Conservation (phyloP, 208 protist genomes). For the Crithidia fasciculata region DNA sequence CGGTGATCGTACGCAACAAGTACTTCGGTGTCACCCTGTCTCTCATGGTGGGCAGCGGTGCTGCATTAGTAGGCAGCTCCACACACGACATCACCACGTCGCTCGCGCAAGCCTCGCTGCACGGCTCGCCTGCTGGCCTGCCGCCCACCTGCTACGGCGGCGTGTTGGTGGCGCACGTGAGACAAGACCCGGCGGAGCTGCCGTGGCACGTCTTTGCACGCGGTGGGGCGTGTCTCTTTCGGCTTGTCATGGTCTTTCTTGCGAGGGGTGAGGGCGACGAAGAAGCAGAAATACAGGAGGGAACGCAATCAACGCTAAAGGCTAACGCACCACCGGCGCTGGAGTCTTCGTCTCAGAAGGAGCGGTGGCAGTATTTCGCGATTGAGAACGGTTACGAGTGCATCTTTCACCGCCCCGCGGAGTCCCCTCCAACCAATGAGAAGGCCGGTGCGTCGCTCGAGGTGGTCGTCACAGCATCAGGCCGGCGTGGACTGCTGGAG, state of each 20-base stretch:
- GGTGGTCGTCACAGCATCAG: constrained; percentile 9
- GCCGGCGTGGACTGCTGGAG: constrained; percentile 41
- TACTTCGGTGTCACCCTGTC: constrained; percentile 11
- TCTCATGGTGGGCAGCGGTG: constrained; percentile 1
- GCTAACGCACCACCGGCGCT: too few relatives aligned
- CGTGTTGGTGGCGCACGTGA: constrained; percentile 41
- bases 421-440: not conserved
- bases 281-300: not conserved
- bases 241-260: constrained; percentile 44
- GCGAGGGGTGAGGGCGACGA: constrained; percentile 13
- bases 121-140: not conserved
- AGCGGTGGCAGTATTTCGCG: constrained; percentile 33
- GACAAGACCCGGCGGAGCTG: constrained; percentile 35
- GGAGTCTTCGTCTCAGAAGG: not conserved
- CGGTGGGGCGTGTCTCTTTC: constrained; percentile 31
- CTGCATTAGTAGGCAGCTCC: not conserved
- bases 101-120: not conserved
- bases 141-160: constrained; percentile 33
- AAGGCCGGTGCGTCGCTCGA: not conserved
- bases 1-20: constrained; percentile 7
- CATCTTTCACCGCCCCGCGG: constrained; percentile 15
- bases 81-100: not conserved
- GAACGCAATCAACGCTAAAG: too few relatives aligned
- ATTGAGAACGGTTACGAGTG: constrained; percentile 39
- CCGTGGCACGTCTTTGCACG: constrained; percentile 54